Evolutionary conservation across 495 filamentous ascomycete genomes (phyloP).

Genomic region (Trichoderma asperelloides): DNA sequence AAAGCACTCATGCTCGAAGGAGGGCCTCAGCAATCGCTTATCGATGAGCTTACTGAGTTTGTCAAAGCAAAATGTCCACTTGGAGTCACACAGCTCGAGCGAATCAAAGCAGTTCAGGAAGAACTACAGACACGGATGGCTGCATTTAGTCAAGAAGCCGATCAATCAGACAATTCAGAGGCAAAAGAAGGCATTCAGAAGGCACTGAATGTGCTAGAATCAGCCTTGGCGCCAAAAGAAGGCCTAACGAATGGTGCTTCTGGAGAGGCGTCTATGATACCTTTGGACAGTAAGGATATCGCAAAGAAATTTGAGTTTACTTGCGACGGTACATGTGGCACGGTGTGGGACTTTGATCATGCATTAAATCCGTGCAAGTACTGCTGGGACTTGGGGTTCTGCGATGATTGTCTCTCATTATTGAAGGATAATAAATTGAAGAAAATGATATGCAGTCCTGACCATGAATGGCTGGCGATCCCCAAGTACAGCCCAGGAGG

Average conservation of each 20-base stretch:
- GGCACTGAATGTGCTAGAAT: not conserved
- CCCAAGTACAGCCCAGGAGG: not conserved
- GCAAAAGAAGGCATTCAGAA: not conserved
- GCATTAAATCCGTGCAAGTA: conserved; percentile 17
- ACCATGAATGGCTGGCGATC: not conserved
- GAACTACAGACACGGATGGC: not conserved
- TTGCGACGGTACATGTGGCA: conserved; percentile 9
- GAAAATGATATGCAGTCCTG: not conserved
- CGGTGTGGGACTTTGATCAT: conserved; percentile 14
- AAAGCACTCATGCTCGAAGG: not conserved
- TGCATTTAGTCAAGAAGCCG: not conserved
- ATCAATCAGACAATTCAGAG: not conserved
- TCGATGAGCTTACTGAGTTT: not conserved
- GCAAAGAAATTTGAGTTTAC: not conserved
- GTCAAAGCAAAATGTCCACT: not conserved
- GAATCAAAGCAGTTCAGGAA: not conserved
- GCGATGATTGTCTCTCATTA: conserved; percentile 15
- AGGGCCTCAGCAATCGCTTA: not conserved
- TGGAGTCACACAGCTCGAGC: not conserved
- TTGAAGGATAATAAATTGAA: not conserved
- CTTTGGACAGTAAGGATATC: not conserved
- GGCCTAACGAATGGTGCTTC: not conserved
- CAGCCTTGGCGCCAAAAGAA: not conserved
- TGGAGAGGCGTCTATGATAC: not conserved
- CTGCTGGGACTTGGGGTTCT: conserved; percentile 17